phyloP scores from a whole-genome alignment of 169 alveolate species.

The Cryptosporidium tyzzeri region DNA sequence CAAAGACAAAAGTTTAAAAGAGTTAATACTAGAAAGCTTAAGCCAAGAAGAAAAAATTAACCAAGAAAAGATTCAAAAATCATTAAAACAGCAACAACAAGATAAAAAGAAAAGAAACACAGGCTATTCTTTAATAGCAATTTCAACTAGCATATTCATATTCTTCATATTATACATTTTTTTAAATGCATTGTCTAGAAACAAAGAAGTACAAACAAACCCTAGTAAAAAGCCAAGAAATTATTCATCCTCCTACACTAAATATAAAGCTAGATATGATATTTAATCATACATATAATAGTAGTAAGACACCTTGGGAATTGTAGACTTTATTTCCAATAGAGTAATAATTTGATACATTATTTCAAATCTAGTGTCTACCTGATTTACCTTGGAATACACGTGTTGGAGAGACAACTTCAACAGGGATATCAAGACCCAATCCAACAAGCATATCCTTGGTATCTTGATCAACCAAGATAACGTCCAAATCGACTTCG shows the following conservation, averaged over 20 bases:
- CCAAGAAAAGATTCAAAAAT: constrained; percentile 3
- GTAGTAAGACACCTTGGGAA: constrained; percentile 35
- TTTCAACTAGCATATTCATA: constrained; percentile 36
- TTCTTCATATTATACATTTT: constrained; percentile 39
- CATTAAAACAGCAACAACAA: not conserved
- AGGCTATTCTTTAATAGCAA: constrained; percentile 7
- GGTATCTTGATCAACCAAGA: constrained; percentile 90
- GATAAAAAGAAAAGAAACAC: not conserved
- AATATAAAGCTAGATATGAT: constrained; percentile 33
- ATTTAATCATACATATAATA: constrained; percentile 28
- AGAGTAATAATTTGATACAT: not conserved
- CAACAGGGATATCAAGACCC: constrained; percentile 84
- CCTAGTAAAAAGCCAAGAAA: constrained; percentile 4
- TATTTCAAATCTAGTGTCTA: constrained; percentile 31
- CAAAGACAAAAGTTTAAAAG: constrained; percentile 14
- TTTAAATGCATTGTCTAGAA: constrained; percentile 13
- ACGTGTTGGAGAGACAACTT: constrained; percentile 72
- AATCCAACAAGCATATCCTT: constrained; percentile 89
- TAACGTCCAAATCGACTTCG: constrained; percentile 90
- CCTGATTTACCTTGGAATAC: constrained; percentile 75
- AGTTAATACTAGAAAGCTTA: not conserved
- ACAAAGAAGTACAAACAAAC: not conserved
- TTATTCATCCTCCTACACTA: constrained; percentile 3
- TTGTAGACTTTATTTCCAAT: constrained; percentile 17
- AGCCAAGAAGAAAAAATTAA: not conserved